These are phyloP conservation scores for Aphanomyces invadans DNA, from an alignment of 352 stramenopile genomes.

Conservation along the genomic window DNA sequence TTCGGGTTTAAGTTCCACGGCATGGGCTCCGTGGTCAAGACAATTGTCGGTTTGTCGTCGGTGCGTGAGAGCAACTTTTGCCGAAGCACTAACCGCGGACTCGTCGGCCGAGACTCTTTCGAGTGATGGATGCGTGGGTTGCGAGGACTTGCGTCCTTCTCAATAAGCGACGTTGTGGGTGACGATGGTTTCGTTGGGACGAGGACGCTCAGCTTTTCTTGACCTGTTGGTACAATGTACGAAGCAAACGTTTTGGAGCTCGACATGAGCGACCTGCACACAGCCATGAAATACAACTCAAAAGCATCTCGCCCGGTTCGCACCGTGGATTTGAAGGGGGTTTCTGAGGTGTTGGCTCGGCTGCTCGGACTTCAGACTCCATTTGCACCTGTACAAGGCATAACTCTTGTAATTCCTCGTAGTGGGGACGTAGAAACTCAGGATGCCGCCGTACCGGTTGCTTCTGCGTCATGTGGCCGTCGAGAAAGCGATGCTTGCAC, in stretches of 20 bases:
- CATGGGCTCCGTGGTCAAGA: background rate
- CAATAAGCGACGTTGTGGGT: background rate
- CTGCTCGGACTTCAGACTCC: slow-evolving; percentile 43
- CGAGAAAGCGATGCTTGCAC: slow-evolving; percentile 39
- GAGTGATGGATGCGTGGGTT: background rate
- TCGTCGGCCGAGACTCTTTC: background rate
- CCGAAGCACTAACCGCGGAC: background rate
- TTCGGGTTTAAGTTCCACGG: slow-evolving; percentile 5
- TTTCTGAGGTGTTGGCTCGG: slow-evolving; percentile 27
- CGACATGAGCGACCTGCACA: slow-evolving; percentile 4
- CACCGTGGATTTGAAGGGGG: background rate
- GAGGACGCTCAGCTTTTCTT: background rate
- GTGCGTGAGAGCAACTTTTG: slow-evolving; percentile 5
- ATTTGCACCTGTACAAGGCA: slow-evolving; percentile 8
- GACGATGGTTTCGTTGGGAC: slow-evolving; percentile 6
- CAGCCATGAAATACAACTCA: background rate
- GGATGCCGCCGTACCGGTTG: slow-evolving; percentile 32
- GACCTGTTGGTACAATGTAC: background rate
- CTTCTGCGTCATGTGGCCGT: slow-evolving; percentile 43
- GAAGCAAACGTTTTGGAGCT: slow-evolving; percentile 7
- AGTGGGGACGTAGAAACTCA: background rate
- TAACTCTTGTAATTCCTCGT: no score
- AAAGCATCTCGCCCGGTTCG: background rate
- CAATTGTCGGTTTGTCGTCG: background rate
- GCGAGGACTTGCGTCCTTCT: background rate